Evolutionary conservation across 2,329 filamentous ascomycete species (phyloP).

Genomic region (Fusarium kyushuense): DNA sequence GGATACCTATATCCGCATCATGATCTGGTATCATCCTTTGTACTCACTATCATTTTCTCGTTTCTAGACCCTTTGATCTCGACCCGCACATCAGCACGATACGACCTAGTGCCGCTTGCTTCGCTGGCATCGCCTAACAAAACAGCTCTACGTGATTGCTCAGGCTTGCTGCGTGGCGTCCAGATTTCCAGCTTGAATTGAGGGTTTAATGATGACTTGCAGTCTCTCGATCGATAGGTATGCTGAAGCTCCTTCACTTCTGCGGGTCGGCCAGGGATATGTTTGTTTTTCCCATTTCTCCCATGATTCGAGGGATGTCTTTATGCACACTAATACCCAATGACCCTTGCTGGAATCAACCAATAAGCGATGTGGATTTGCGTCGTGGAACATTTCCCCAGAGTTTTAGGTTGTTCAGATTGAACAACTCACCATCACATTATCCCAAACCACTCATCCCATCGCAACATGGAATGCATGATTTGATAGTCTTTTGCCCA

Average conservation of each 20-base stretch:
- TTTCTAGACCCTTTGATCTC: constrained; percentile 20
- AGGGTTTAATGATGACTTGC: neutral
- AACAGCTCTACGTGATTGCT: neutral
- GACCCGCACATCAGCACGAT: constrained; percentile 29
- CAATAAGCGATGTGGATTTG: constrained; percentile 10
- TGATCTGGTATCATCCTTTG: neutral
- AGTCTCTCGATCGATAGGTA: constrained; percentile 5
- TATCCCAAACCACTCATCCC: neutral
- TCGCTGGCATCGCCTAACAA: constrained; percentile 36
- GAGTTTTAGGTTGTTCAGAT: constrained; percentile 27
- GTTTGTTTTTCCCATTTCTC: constrained; percentile 11
- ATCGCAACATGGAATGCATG: constrained; percentile 11
- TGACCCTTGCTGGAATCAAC: constrained; percentile 8
- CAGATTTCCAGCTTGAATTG: constrained; percentile 1
- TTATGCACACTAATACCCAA: no score
- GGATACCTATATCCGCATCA: constrained; percentile 7
- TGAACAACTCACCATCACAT: constrained; percentile 30
- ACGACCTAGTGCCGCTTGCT: constrained; percentile 23
- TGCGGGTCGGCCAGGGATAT: constrained; percentile 3
- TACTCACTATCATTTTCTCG: constrained; percentile 5
- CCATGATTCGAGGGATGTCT: constrained; percentile 17
- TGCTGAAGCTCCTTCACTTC: constrained; percentile 2
- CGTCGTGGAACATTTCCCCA: constrained; percentile 36
- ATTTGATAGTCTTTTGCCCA: neutral
- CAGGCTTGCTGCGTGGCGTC: neutral